These are phyloP conservation scores for Ganoderma lingzhi DNA, from an alignment of 1,284 basidiomycete species.

Conservation along the genomic window DNA sequence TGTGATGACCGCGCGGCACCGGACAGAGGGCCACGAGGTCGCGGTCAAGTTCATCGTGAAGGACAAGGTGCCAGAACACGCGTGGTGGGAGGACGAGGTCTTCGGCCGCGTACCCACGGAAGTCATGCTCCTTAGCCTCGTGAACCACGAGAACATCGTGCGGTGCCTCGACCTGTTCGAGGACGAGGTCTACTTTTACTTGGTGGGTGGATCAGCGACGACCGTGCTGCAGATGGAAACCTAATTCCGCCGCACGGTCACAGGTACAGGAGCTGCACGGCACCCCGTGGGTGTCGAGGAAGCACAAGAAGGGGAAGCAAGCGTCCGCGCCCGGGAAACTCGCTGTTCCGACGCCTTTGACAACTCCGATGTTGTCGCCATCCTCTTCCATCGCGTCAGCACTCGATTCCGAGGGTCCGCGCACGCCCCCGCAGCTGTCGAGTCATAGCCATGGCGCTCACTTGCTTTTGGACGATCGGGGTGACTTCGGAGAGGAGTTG, in stretches of 20 bases:
- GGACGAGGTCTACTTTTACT: slow-evolving; percentile 85
- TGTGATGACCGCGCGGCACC: slow-evolving; percentile 81
- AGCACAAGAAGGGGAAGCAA: slow-evolving; percentile 40
- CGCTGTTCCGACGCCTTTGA: slow-evolving; percentile 40
- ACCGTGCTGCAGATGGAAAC: slow-evolving; percentile 11
- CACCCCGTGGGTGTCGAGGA: slow-evolving; percentile 73
- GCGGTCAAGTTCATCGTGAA: slow-evolving; percentile 96
- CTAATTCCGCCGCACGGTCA: slow-evolving; percentile 11
- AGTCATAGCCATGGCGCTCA: neutral
- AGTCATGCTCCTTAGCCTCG: slow-evolving; percentile 76
- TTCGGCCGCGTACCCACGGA: slow-evolving; percentile 80
- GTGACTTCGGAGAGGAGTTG: slow-evolving; percentile 17
- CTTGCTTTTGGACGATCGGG: neutral
- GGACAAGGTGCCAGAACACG: slow-evolving; percentile 80
- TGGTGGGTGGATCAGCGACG: slow-evolving; percentile 59
- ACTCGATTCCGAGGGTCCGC: slow-evolving; percentile 39
- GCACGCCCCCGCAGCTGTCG: slow-evolving; percentile 8
- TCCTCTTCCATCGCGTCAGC: slow-evolving; percentile 37
- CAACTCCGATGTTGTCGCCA: slow-evolving; percentile 50
- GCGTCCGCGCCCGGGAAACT: slow-evolving; percentile 41
- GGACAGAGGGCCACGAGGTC: slow-evolving; percentile 67
- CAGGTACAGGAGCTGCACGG: slow-evolving; percentile 94
- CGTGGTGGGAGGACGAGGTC: slow-evolving; percentile 77
- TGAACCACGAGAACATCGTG: slow-evolving; percentile 85
- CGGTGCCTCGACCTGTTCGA: slow-evolving; percentile 86